Conservation (phyloP, 495 filamentous ascomycete species). For the Neurospora sp. region DNA sequence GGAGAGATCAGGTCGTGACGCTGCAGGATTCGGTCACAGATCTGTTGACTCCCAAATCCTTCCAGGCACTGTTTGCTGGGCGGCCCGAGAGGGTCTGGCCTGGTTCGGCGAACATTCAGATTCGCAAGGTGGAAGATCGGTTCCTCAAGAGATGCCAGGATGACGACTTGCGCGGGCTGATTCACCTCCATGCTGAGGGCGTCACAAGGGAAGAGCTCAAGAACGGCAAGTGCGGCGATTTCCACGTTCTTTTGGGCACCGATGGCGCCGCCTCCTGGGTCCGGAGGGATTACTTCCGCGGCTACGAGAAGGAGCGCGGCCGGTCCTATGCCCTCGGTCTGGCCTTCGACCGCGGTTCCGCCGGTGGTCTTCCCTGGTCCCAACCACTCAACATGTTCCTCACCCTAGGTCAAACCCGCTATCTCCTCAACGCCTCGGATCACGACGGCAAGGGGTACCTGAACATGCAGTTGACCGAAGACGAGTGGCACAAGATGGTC, state of each 20-base stretch:
- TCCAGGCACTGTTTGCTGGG: slow-evolving; percentile 20
- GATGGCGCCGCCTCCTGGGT: slow-evolving; percentile 30
- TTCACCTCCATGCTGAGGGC: slow-evolving; percentile 25
- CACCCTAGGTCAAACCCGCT: slow-evolving; percentile 29
- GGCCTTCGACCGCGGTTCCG: slow-evolving; percentile 25
- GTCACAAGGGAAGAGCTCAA: slow-evolving; percentile 21
- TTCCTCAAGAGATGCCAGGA: slow-evolving; percentile 26
- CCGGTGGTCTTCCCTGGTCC: slow-evolving; percentile 24
- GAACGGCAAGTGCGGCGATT: slow-evolving; percentile 26
- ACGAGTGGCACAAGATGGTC: slow-evolving; percentile 31
- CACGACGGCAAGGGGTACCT: slow-evolving; percentile 27
- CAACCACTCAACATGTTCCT: slow-evolving; percentile 33
- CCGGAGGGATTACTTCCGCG: slow-evolving; percentile 22
- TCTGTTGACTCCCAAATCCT: slow-evolving; percentile 18
- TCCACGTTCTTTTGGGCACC: slow-evolving; percentile 28
- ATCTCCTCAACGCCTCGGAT: slow-evolving; percentile 30
- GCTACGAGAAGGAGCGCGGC: slow-evolving; percentile 31
- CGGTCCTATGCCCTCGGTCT: slow-evolving; percentile 27
- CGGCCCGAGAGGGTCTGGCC: slow-evolving; percentile 25
- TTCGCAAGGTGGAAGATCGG: slow-evolving; percentile 31
- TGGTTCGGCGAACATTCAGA: slow-evolving; percentile 27
- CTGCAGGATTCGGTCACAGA: slow-evolving; percentile 25
- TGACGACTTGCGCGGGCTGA: slow-evolving; percentile 21
- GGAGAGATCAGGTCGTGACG: slow-evolving; percentile 26
- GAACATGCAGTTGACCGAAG: slow-evolving; percentile 33